Conservation (phyloP, 495 filamentous ascomycete genomes). For the Neurospora sp. region DNA sequence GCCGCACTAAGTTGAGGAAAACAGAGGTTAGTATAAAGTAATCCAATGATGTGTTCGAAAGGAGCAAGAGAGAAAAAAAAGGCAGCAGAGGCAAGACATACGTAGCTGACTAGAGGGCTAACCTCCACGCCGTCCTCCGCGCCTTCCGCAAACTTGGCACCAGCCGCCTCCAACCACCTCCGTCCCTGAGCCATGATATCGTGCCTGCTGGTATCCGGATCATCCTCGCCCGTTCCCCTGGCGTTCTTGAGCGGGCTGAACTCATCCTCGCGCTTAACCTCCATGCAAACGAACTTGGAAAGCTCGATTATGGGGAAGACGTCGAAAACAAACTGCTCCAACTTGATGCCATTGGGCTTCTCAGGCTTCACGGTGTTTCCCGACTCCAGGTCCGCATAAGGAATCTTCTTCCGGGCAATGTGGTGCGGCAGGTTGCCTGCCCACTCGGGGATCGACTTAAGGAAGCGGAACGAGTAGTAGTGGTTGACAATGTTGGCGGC, state of each 20-base stretch:
- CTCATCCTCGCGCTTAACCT: slow-evolving; percentile 94
- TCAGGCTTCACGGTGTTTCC: slow-evolving; percentile 77
- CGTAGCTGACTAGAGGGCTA: slow-evolving; percentile 90
- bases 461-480: slow-evolving; percentile 93
- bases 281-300: slow-evolving; percentile 85
- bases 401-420: slow-evolving; percentile 97
- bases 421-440: slow-evolving; percentile 83
- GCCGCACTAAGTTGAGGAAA: slow-evolving; percentile 51
- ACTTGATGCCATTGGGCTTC: slow-evolving; percentile 95
- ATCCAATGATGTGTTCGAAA: background rate
- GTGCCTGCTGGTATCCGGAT: slow-evolving; percentile 79
- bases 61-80: background rate
- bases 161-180: slow-evolving; percentile 72
- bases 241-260: slow-evolving; percentile 99
- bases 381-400: slow-evolving; percentile 62
- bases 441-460: slow-evolving; percentile 83
- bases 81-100: slow-evolving; percentile 40
- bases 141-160: slow-evolving; percentile 62
- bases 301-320: slow-evolving; percentile 86
- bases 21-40: slow-evolving; percentile 22
- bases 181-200: slow-evolving; percentile 86
- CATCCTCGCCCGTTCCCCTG: slow-evolving; percentile 79
- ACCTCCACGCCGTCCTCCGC: slow-evolving; percentile 72
- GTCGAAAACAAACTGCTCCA: slow-evolving; percentile 99
- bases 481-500: slow-evolving; percentile 99